phyloP scores from a whole-genome alignment of 148 eudicot species.

The Rhododendron molle region DNA sequence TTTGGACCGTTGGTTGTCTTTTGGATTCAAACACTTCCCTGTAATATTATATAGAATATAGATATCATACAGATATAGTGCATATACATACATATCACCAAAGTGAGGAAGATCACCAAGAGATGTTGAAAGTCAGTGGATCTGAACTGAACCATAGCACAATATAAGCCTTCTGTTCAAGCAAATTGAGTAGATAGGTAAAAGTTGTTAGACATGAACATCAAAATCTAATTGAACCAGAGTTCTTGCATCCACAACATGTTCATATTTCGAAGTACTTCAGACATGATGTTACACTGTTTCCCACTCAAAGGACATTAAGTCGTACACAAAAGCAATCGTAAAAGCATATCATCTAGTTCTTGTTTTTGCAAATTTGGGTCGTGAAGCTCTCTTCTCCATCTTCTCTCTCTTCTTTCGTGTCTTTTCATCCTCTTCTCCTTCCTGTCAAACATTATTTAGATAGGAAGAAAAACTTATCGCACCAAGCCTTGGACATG shows the following conservation, averaged over 20 bases:
- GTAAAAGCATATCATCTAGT: constrained; percentile 36
- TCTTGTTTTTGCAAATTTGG: constrained; percentile 49
- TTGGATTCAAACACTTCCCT: too few species aligned
- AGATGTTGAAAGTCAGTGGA: too few species aligned
- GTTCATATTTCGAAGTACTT: background rate
- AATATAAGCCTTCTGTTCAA: too few species aligned
- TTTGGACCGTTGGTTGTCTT: too few species aligned
- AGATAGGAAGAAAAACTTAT: background rate
- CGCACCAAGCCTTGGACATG: background rate
- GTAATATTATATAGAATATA: too few species aligned
- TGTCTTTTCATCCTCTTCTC: constrained; percentile 63
- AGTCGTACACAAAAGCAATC: too few species aligned
- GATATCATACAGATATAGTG: too few species aligned
- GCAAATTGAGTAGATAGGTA: too few species aligned
- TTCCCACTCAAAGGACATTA: background rate
- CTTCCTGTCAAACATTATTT: constrained; percentile 30
- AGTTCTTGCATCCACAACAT: background rate
- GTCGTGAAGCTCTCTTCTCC: constrained; percentile 68
- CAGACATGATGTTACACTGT: background rate
- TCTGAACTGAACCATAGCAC: too few species aligned
- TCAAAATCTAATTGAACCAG: background rate
- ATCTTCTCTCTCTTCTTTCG: constrained; percentile 66
- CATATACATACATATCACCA: too few species aligned
- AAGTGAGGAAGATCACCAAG: too few species aligned
- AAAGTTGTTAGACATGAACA: background rate